A percentile compares a stretch with the other conserved stretches of the same genome.
These are phyloP conservation scores for Hypoxylon sp. DNA, from an alignment of 2,329 filamentous ascomycete species.

Conservation along the genomic window DNA sequence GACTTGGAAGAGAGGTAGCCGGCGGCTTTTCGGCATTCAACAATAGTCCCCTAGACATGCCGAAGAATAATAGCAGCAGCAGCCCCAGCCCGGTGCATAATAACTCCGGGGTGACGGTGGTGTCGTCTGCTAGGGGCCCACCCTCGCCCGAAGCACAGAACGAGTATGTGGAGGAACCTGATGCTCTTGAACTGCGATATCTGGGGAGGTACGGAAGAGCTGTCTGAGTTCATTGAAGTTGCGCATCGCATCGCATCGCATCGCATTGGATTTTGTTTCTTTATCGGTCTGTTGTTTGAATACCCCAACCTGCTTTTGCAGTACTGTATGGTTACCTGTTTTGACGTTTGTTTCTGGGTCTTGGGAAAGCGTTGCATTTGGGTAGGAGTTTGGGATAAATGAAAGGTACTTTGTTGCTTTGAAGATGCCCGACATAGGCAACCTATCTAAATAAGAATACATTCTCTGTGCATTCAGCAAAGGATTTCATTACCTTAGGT, in stretches of 20 bases:
- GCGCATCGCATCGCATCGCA: background rate
- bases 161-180: conserved; percentile 23
- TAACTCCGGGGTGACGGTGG: conserved; percentile 31
- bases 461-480: too few species aligned
- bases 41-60: conserved; percentile 20
- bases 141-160: conserved; percentile 19
- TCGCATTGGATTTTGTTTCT: background rate
- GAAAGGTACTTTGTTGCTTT: too few species aligned
- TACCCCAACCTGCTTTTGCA: conserved; percentile 6
- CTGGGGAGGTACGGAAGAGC: conserved; percentile 36
- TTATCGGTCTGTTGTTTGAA: background rate
- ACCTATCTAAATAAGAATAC: too few species aligned
- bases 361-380: conserved; percentile 6
- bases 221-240: conserved; percentile 28
- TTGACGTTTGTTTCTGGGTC: background rate
- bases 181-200: conserved; percentile 42
- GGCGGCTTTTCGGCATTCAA: conserved; percentile 10
- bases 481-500: too few species aligned
- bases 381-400: conserved; percentile 5
- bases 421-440: too few species aligned
- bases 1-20: background rate
- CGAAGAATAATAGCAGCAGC: conserved; percentile 2
- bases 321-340: background rate
- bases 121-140: conserved; percentile 14
- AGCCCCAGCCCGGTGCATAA: conserved; percentile 10